Base-by-base conservation (phyloP, 2,329 filamentous ascomycete genomes). In the Cercospora sp. region DNA sequence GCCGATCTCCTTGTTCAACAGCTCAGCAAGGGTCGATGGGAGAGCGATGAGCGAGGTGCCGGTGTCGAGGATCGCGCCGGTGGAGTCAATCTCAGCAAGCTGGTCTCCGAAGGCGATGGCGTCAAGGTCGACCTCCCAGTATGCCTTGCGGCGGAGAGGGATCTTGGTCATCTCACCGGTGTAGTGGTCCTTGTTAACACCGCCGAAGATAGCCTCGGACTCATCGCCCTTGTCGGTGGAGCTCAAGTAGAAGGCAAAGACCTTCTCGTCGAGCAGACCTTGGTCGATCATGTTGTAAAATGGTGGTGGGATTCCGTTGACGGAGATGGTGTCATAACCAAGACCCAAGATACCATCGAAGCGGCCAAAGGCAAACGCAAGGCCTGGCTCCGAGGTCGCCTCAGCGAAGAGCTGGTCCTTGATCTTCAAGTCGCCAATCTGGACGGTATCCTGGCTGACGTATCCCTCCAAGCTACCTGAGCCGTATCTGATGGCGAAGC, bases 41-140 rank as follows among this genome's bases (percentile, higher is more conserved):
- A 99, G 91, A 75, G 94, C 93, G 82, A 97, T 97, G 80, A 99
- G 89, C 59, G 96, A 99, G 79, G 95, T 99, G 77, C 95, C 95
- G 65, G 95, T 99, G 86, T 99, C 95, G 69, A 99, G 91, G 73
- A 99, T 97, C 76, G 93, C 92, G 83, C 95, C 96, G 68, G 93
- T 97, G 86, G 92, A 89, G 73, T 98, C 94, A 72, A 98, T 89
- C 81, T 97, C 91, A 69, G 94, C 94, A 73, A 88, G 90, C 78
- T 91, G 88, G 63, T 94, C 87, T 75, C 95, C 96, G 72, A 97
- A 93, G 65, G 91, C 89, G 83, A 99, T 95, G 72, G 93, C 87
- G 77, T 98, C 90, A 70, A 99, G 89, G 77, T 98, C 94, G 65
- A 99, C 94, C 87, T 99, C 95, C 95, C 95, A 99, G 88, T 99